These are phyloP conservation scores for Trichoderma semiorbis DNA, from an alignment of 2,329 filamentous ascomycete species.

Conservation along the genomic window DNA sequence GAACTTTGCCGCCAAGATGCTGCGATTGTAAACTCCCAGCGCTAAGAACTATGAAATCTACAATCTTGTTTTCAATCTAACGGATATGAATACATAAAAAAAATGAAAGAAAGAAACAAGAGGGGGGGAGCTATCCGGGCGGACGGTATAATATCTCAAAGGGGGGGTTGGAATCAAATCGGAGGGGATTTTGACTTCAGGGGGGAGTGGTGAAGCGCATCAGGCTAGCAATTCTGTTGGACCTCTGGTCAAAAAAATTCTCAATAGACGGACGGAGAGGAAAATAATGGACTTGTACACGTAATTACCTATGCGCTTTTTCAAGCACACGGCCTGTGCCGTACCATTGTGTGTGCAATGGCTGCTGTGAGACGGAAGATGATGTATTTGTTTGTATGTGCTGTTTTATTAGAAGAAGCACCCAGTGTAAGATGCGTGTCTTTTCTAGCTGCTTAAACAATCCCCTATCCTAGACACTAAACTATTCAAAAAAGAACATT, in stretches of 20 bases:
- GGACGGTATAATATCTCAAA: slow-evolving; percentile 10
- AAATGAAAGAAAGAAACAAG: not conserved
- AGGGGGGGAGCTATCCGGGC: not conserved
- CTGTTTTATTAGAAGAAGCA: not conserved
- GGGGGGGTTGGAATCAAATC: not conserved
- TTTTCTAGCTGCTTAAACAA: not conserved
- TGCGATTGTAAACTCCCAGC: slow-evolving; percentile 60
- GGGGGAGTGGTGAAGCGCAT: slow-evolving; percentile 8
- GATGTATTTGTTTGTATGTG: not conserved
- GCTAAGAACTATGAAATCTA: not conserved
- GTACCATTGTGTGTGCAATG: not conserved
- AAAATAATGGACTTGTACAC: slow-evolving; percentile 38
- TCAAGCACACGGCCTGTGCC: slow-evolving; percentile 34
- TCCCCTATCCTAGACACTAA: not conserved
- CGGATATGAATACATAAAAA: not conserved
- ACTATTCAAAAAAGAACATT: not conserved
- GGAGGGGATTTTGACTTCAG: slow-evolving; percentile 10
- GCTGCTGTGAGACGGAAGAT: not conserved
- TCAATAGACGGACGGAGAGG: slow-evolving; percentile 36
- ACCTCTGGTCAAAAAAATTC: slow-evolving; percentile 25
- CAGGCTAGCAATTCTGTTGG: slow-evolving; percentile 24
- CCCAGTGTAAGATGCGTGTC: not conserved
- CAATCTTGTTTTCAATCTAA: not conserved
- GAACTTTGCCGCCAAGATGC: slow-evolving; percentile 82
- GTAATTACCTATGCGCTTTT: slow-evolving; percentile 36